Evolutionary conservation across 2,329 filamentous ascomycete genomes (phyloP), one percentile per base, ranked within the genome.

Genomic region (Trichoderma guizhouense): DNA sequence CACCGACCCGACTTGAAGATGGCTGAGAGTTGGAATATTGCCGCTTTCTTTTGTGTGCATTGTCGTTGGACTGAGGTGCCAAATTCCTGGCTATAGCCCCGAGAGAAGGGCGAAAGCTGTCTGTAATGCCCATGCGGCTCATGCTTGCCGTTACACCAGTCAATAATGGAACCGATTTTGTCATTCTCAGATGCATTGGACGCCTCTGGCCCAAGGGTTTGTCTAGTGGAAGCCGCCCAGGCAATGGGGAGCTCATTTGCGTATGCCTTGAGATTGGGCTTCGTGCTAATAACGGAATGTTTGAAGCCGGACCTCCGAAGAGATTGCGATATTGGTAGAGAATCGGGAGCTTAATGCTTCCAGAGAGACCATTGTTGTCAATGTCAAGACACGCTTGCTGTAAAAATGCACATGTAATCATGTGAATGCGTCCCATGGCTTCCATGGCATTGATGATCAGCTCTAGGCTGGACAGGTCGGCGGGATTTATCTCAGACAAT

Each of bases 361-460:
- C 73, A 3, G 77, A 74, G 26, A 88, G 78, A 1, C 80, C 82
- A 72, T 85, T 86, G 32, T 79, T 79, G 28, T 94, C 89, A 11
- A 97, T 88, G 76, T 98, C 95, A 15, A 94, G 86, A 72, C 94
- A 89, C 0, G 95, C 84, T 78, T 98, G 95, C 14, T 92, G 90
- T n/a, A 97, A 84, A 79, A 97, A 97, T 0, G 93, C 93, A 60
- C 92, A 90, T 0, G 93, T 95, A 39, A 98, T 87, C 1, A 90
- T 85, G 76, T 96, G 94, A 69, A 89, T 89, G 47, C 88, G 87
- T 64, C 92, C 91, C 73, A 97, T 86, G 1, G 90, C 89, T 66
- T 93, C 90, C 89, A 98, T 94, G 7, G 92, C 92, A n/a, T 88
- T 86, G 3, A 97, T 82, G 43, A 97, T 84, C 75, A 95, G 93